These are phyloP conservation scores for Exsudoporus floridanus DNA, from an alignment of 1,284 basidiomycete genomes.

Conservation along the genomic window DNA sequence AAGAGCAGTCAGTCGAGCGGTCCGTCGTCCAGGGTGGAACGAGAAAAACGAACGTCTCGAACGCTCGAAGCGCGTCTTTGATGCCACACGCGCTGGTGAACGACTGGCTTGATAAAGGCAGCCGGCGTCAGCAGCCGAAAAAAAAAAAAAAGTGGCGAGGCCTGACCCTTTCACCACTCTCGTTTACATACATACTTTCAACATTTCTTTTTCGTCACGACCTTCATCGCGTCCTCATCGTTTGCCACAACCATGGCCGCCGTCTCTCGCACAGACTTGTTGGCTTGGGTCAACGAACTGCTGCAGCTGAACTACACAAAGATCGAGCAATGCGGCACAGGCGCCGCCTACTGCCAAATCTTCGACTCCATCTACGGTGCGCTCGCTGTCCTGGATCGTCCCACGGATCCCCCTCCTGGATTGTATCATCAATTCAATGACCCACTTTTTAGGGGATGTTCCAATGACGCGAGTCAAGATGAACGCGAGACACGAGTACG, in stretches of 20 bases:
- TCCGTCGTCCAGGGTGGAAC: not conserved
- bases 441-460: slow-evolving; percentile 58
- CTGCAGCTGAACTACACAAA: slow-evolving; percentile 91
- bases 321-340: slow-evolving; percentile 91
- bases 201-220: slow-evolving; percentile 1
- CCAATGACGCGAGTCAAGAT: slow-evolving; percentile 90
- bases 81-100: not conserved
- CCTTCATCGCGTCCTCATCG: slow-evolving; percentile 2
- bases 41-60: not conserved
- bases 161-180: not conserved
- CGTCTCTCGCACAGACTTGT: slow-evolving; percentile 79
- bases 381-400: slow-evolving; percentile 26
- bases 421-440: slow-evolving; percentile 11
- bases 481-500: slow-evolving; percentile 94
- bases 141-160: slow-evolving; percentile 17
- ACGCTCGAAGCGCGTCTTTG: not conserved
- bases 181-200: slow-evolving; percentile 1
- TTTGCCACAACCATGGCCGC: slow-evolving; percentile 22
- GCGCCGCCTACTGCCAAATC: slow-evolving; percentile 89
- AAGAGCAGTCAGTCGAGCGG: not conserved
- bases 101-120: not conserved
- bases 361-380: slow-evolving; percentile 91
- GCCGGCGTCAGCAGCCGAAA: slow-evolving; percentile 5
- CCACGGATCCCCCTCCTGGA: slow-evolving; percentile 17
- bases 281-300: slow-evolving; percentile 94